Conservation (phyloP, 2,329 filamentous ascomycete species). For the Fusarium sp. region DNA sequence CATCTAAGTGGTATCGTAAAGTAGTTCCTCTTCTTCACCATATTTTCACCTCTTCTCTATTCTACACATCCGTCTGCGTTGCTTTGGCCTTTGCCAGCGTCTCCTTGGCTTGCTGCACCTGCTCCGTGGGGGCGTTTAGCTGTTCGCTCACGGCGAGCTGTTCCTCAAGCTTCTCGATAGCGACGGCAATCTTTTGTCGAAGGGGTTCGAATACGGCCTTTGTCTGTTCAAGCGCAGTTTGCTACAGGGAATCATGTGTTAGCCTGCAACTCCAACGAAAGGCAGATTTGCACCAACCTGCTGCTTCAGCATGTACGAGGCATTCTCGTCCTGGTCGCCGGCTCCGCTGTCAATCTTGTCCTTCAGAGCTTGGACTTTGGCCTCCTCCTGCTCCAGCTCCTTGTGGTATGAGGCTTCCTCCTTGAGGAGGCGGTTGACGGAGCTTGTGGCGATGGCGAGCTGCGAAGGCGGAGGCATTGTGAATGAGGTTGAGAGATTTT, state of each 20-base stretch:
- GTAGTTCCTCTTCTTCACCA: slow-evolving; percentile 2
- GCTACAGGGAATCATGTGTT: slow-evolving; percentile 58
- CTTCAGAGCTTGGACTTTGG: slow-evolving; percentile 75
- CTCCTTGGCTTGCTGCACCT: slow-evolving; percentile 67
- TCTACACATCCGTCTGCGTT: slow-evolving; percentile 25
- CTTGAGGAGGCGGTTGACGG: slow-evolving; percentile 86
- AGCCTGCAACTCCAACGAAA: slow-evolving; percentile 9
- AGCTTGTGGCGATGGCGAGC: slow-evolving; percentile 81
- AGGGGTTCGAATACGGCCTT: slow-evolving; percentile 82
- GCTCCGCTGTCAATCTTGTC: slow-evolving; percentile 63
- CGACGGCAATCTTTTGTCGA: slow-evolving; percentile 75
- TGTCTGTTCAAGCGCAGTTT: slow-evolving; percentile 86
- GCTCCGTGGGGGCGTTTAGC: slow-evolving; percentile 57
- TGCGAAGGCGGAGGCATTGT: slow-evolving; percentile 80
- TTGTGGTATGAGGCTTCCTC: slow-evolving; percentile 92
- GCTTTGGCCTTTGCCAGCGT: slow-evolving; percentile 62
- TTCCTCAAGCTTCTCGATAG: slow-evolving; percentile 78
- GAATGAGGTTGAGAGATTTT: slow-evolving; percentile 5
- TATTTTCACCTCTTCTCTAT: not conserved
- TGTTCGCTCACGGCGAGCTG: slow-evolving; percentile 74
- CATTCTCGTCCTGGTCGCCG: slow-evolving; percentile 75
- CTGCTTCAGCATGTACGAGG: slow-evolving; percentile 82
- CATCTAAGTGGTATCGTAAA: slow-evolving; percentile 36
- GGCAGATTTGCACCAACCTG: slow-evolving; percentile 70
- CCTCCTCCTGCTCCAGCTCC: slow-evolving; percentile 80